Evolutionary conservation across 2,329 filamentous ascomycete species (phyloP).

Genomic region (Thielaviopsis euricoi): DNA sequence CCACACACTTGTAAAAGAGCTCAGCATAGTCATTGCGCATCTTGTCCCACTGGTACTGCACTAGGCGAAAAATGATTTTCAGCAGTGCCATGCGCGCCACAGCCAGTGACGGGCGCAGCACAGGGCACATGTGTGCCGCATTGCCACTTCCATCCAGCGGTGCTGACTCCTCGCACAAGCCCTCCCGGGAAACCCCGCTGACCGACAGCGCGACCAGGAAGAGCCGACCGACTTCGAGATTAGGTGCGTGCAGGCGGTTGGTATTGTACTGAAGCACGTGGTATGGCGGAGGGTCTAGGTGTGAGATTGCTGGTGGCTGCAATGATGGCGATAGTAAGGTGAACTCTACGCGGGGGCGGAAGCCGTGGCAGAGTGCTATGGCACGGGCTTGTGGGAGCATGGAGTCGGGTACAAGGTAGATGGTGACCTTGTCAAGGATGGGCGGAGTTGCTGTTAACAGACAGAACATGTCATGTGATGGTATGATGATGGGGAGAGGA

Average conservation of each 20-base stretch:
- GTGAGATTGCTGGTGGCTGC: not conserved
- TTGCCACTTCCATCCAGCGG: conserved; percentile 4
- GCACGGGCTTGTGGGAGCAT: conserved; percentile 1
- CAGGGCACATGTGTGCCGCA: conserved; percentile 3
- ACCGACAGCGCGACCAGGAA: conserved; percentile 8
- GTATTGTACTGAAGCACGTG: conserved; percentile 7
- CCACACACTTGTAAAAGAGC: conserved; percentile 10
- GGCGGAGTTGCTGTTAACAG: not conserved
- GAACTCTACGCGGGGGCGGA: conserved; percentile 5
- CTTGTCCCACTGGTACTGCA: conserved; percentile 5
- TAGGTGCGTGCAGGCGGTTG: conserved; percentile 5
- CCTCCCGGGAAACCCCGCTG: not conserved
- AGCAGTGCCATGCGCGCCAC: conserved; percentile 2
- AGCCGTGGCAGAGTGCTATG: conserved; percentile 5
- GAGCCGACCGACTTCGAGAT: conserved; percentile 10
- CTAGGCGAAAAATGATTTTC: conserved; percentile 3
- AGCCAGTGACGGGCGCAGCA: not conserved
- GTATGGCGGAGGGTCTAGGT: not conserved
- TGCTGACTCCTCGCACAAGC: not conserved
- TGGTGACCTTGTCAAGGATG: not conserved
- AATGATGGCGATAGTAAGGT: not conserved
- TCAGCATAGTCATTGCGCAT: conserved; percentile 11
- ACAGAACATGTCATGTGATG: not conserved
- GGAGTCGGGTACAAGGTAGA: conserved; percentile 8
- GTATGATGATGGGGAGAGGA: not conserved